phyloP scores from a whole-genome alignment of 2,329 filamentous ascomycete species.

The Pseudogymnoascus sp. region DNA sequence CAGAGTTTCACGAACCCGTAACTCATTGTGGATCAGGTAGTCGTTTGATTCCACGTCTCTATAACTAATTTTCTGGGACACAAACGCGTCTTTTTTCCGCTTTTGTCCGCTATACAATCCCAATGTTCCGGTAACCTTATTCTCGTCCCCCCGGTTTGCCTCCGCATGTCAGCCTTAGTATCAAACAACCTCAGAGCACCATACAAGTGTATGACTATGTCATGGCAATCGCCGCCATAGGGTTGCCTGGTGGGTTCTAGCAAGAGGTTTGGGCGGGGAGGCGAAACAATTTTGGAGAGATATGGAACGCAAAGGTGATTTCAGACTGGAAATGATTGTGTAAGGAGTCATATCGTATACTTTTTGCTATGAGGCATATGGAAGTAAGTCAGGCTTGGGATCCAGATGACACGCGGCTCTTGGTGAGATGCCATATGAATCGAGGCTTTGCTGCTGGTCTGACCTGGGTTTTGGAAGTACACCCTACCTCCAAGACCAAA shows the following conservation, averaged over 20 bases:
- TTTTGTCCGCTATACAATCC: not conserved
- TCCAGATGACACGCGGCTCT: not conserved
- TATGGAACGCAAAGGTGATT: not conserved
- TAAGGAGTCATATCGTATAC: not conserved
- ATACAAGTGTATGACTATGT: conserved; percentile 1
- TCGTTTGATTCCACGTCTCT: not conserved
- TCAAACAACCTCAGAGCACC: not conserved
- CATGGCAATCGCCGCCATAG: not conserved
- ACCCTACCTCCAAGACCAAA: not conserved
- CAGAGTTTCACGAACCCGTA: conserved; percentile 3
- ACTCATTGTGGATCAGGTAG: not conserved
- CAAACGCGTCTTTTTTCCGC: not conserved
- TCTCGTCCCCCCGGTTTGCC: not conserved
- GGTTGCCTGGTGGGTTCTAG: not conserved
- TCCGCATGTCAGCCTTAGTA: not conserved
- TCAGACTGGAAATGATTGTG: not conserved
- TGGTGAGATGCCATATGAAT: conserved; percentile 5
- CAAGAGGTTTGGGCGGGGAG: not conserved
- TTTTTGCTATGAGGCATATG: not conserved
- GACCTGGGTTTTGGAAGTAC: not conserved
- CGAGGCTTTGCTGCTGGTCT: not conserved
- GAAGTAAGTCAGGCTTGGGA: not conserved
- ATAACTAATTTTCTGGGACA: not conserved
- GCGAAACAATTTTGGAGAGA: not conserved
- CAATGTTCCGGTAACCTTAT: not conserved